Conservation (phyloP, 768 basidiomycete genomes). For the Lactarius sanguifluus region DNA sequence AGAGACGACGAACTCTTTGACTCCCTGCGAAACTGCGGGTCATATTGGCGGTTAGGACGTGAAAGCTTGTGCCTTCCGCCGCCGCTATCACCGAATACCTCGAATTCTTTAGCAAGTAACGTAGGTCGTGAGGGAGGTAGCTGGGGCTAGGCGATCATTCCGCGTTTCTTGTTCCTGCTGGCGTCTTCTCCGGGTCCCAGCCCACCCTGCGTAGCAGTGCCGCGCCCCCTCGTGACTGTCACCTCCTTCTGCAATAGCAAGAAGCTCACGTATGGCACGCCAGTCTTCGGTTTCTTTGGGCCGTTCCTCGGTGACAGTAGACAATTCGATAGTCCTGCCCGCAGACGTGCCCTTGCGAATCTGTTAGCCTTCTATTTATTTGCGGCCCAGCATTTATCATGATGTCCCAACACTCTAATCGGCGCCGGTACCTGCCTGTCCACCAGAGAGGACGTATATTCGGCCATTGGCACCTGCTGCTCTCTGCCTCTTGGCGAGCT, state of each 20-base stretch:
- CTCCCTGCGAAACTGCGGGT: too few species aligned
- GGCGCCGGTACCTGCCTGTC: slow-evolving; percentile 51
- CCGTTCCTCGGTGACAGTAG: slow-evolving; percentile 34
- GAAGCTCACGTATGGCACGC: slow-evolving; percentile 73
- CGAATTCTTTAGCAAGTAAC: too few species aligned
- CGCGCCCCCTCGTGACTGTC: slow-evolving; percentile 54
- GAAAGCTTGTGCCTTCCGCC: slow-evolving; percentile 44
- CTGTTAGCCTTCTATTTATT: slow-evolving; percentile 61
- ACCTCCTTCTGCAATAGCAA: slow-evolving; percentile 53
- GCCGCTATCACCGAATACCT: slow-evolving; percentile 68
- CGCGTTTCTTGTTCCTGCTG: slow-evolving; percentile 49
- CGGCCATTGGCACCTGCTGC: slow-evolving; percentile 40
- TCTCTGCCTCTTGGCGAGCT: slow-evolving; percentile 65
- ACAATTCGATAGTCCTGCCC: slow-evolving; percentile 33
- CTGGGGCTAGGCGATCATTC: slow-evolving; percentile 72
- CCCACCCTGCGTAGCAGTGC: slow-evolving; percentile 96
- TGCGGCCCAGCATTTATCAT: slow-evolving; percentile 60
- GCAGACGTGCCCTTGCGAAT: slow-evolving; percentile 37
- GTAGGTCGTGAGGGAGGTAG: slow-evolving; percentile 76
- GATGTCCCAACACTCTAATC: slow-evolving; percentile 73
- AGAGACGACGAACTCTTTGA: slow-evolving; percentile 25
- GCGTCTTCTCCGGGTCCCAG: slow-evolving; percentile 80
- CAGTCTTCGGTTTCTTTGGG: slow-evolving; percentile 71
- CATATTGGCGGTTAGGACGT: slow-evolving; percentile 55
- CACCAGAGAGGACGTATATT: slow-evolving; percentile 65